Conservation (phyloP, 257 asterid species). For the Solanum chaucha region DNA sequence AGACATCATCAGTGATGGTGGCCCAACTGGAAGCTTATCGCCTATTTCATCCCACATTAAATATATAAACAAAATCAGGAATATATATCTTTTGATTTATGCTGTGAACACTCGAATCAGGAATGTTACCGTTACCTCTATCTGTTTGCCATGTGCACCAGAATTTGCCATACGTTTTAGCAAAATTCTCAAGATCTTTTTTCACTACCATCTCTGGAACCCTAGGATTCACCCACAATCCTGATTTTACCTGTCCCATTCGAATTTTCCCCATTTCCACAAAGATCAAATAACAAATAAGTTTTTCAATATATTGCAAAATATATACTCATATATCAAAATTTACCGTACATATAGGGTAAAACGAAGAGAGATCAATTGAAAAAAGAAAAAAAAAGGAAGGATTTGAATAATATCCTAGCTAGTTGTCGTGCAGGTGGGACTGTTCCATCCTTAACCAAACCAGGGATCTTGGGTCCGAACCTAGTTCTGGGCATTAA, state of each 20-base stretch:
- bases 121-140: too few species aligned
- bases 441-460: too few species aligned
- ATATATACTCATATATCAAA: too few species aligned
- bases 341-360: too few species aligned
- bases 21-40: constrained; percentile 50
- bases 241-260: constrained; percentile 63
- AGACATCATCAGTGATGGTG: constrained; percentile 75
- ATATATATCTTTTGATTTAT: background rate
- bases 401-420: too few species aligned
- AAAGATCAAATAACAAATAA: background rate
- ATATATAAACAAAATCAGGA: background rate
- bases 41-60: constrained; percentile 6
- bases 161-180: constrained; percentile 59
- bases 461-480: too few species aligned
- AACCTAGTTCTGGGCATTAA: too few species aligned
- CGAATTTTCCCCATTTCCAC: background rate
- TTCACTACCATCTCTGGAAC: constrained; percentile 57
- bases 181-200: constrained; percentile 41
- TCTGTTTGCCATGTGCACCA: constrained; percentile 91
- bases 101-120: too few species aligned
- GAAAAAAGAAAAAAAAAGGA: too few species aligned
- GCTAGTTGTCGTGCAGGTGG: too few species aligned
- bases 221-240: constrained; percentile 60
- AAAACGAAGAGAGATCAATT: too few species aligned
- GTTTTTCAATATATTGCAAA: background rate